Conservation (phyloP, 768 basidiomycete genomes). For the Russula abietina region DNA sequence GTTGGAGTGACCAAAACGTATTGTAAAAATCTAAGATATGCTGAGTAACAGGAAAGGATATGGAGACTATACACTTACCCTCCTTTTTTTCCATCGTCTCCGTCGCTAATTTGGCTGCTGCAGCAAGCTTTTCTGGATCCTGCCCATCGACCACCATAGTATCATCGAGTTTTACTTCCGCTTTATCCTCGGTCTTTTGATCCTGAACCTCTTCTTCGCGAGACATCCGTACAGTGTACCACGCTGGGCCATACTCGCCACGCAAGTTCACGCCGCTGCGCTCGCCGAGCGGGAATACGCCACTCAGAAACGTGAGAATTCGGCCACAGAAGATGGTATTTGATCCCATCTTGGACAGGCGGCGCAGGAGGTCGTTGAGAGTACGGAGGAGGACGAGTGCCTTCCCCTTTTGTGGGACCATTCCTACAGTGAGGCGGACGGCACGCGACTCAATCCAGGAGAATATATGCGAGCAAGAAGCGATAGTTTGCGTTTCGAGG, state of each 20-base stretch:
- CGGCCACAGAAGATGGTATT: constrained; percentile 86
- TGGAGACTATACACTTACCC: constrained; percentile 35
- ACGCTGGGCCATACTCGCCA: constrained; percentile 76
- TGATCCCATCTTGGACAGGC: constrained; percentile 79
- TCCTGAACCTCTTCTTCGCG: constrained; percentile 29
- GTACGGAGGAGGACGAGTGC: constrained; percentile 79
- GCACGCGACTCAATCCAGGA: constrained; percentile 79
- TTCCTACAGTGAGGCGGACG: constrained; percentile 61
- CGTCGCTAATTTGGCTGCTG: constrained; percentile 20
- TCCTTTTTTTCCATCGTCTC: constrained; percentile 54
- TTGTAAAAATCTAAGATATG: constrained; percentile 63
- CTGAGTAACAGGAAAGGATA: neutral
- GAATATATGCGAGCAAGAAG: constrained; percentile 81
- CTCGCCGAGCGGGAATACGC: constrained; percentile 82
- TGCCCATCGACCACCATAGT: constrained; percentile 61
- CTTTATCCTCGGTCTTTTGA: constrained; percentile 32
- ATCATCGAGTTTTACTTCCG: constrained; percentile 34
- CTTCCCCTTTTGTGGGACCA: constrained; percentile 85
- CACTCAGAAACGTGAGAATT: constrained; percentile 80
- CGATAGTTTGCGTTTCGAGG: constrained; percentile 78
- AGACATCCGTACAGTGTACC: constrained; percentile 57
- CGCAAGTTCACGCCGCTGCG: constrained; percentile 87
- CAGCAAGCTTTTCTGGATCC: constrained; percentile 11
- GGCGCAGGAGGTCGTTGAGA: constrained; percentile 79
- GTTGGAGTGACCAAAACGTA: constrained; percentile 86